Percentiles rank a stretch among this genome's conserved stretches.
Evolutionary conservation across 169 alveolate species (phyloP).

Genomic region (Perkinsus olseni): DNA sequence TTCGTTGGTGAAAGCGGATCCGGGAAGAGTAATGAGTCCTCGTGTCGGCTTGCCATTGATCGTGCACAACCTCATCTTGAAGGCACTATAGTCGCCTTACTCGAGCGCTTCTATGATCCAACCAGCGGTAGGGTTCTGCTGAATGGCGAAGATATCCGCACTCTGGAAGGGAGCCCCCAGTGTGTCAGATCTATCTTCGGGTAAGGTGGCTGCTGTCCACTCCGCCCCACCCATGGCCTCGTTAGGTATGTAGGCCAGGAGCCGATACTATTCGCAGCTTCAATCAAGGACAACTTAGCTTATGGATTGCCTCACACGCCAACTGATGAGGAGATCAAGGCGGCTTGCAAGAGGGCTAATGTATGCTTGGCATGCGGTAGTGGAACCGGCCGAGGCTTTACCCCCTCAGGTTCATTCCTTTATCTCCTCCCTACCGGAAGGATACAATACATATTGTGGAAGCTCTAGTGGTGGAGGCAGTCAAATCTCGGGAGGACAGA

Average conservation of each 20-base stretch:
- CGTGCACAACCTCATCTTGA: background rate
- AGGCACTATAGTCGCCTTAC: constrained; percentile 64
- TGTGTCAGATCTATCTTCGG: background rate
- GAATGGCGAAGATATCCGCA: constrained; percentile 29
- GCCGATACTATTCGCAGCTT: constrained; percentile 77
- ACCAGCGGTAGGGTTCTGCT: constrained; percentile 54
- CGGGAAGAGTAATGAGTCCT: constrained; percentile 63
- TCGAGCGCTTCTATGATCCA: constrained; percentile 72
- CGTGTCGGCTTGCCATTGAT: background rate
- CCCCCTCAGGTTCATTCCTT: background rate
- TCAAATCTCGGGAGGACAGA: constrained; percentile 74
- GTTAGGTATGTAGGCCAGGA: constrained; percentile 66
- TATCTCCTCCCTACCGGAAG: background rate
- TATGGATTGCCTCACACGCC: constrained; percentile 54
- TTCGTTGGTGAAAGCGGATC: constrained; percentile 88
- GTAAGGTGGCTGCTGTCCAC: background rate
- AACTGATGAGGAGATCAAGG: background rate
- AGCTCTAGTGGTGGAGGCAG: background rate
- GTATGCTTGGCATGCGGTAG: background rate
- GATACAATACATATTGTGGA: background rate
- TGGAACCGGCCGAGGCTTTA: background rate
- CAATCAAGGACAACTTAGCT: constrained; percentile 76
- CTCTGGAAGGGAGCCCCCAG: background rate
- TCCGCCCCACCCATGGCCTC: background rate
- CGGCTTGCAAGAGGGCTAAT: background rate